A percentile compares a stretch with the other conserved stretches of the same genome.
phyloP scores from a whole-genome alignment of 2,329 filamentous ascomycete species.

The Fusarium caatingaense region DNA sequence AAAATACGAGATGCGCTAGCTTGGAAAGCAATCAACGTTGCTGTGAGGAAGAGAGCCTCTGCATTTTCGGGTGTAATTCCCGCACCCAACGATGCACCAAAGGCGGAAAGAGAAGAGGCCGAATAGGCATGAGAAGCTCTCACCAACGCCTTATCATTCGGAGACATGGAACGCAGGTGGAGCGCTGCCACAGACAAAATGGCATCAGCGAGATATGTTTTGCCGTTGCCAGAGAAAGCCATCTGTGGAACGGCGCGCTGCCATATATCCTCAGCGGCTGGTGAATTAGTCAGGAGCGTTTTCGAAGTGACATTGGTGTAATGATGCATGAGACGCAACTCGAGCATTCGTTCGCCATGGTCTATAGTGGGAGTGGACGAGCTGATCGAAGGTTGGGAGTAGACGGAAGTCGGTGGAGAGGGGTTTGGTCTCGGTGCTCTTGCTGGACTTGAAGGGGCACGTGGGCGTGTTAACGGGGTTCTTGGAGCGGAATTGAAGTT shows the following conservation, averaged over 20 bases:
- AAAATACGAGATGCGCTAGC: constrained; percentile 72
- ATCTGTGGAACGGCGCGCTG: constrained; percentile 68
- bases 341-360: constrained; percentile 62
- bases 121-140: constrained; percentile 74
- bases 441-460: constrained; percentile 35
- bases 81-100: constrained; percentile 65
- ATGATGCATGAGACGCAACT: constrained; percentile 73
- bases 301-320: constrained; percentile 70
- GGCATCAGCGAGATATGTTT: constrained; percentile 70
- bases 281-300: constrained; percentile 67
- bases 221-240: constrained; percentile 68
- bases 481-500: constrained; percentile 38
- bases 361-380: constrained; percentile 49
- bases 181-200: constrained; percentile 73
- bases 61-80: constrained; percentile 70
- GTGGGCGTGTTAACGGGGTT: constrained; percentile 42
- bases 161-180: constrained; percentile 67
- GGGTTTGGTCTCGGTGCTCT: constrained; percentile 41
- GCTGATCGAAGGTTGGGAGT: constrained; percentile 46
- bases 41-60: constrained; percentile 71
- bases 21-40: constrained; percentile 74
- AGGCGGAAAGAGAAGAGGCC: constrained; percentile 71
- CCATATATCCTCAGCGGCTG: constrained; percentile 68
- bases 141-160: constrained; percentile 69
- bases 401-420: constrained; percentile 51